Evolutionary conservation across 768 basidiomycete genomes (phyloP), one percentile per base, ranked within the genome.

Genomic region (Psilocybe sp.): DNA sequence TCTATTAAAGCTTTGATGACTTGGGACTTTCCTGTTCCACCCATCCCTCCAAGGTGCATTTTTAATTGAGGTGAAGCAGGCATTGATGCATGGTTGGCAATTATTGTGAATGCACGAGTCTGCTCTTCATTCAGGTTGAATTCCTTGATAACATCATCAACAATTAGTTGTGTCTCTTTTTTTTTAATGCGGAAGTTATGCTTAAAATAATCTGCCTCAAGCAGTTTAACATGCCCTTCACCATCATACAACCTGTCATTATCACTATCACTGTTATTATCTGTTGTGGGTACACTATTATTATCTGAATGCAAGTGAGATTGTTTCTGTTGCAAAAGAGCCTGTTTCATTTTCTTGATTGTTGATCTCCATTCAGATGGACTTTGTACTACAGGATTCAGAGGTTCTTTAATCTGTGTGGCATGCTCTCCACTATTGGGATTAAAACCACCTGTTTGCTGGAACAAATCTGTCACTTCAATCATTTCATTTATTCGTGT

Each of bases 1-100:
- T 43, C 2, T 7, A 58, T 49, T 13, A 66, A 5, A 11, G 67
- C 60, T 40, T 64, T 52, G 2, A 72, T 56, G 0, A 72, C 67
- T 37, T 64, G 62, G 0, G 63, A 59, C 46, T 71, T 72, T 0
- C 69, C 67, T 7, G 69, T 68, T 1, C 69, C 69, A 13, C 64
- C 69, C 57, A 68, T 66, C 0, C 69, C 71, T 7, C 65, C 67
- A 1, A 71, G 43, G 46, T 68, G 65, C 67, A 72, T 65, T 34
- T 54, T 53, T 0, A 72, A 41, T 16, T 57, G 66, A 1, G 60
- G 56, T 14, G 54, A 40, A 9, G 38, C 19, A 5, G 28, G 15
- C 11, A 18, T 4, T 31, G 46, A 16, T 3, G 59, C 40, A 56
- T 69, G 68, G 31, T 69, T 61, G 0, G 65, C 60, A 2, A 70